phyloP scores from a whole-genome alignment of 2,329 filamentous ascomycete species.

The Byssoonygena ceratinophila region DNA sequence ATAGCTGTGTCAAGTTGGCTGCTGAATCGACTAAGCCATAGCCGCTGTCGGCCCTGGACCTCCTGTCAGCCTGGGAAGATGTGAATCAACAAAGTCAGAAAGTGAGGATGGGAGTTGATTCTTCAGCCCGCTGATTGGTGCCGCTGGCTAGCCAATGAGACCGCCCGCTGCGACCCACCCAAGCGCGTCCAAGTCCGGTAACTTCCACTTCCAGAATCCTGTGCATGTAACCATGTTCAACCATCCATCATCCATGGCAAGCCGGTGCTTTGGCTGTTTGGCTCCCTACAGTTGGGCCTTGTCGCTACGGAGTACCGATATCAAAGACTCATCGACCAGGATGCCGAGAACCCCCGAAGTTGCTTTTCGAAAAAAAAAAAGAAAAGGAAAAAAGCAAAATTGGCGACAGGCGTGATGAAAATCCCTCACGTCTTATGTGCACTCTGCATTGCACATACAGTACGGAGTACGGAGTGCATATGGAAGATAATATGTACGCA shows the following conservation, averaged over 20 bases:
- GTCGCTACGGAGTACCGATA: not conserved
- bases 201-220: not conserved
- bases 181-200: not conserved
- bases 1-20: conserved; percentile 1
- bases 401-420: not conserved
- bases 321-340: not conserved
- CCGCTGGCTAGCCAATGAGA: not conserved
- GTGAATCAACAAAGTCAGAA: not conserved
- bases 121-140: not conserved
- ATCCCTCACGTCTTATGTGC: conserved; percentile 6
- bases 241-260: not conserved
- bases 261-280: not conserved
- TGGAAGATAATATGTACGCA: no score
- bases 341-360: not conserved
- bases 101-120: not conserved
- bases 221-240: not conserved
- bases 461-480: no score
- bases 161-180: not conserved
- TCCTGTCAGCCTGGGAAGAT: not conserved
- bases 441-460: not conserved
- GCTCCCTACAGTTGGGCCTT: not conserved
- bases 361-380: not conserved
- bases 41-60: not conserved
- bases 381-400: not conserved
- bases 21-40: not conserved